Evolutionary conservation across 139 green algal species (phyloP), one percentile per base, ranked within the genome.

Genomic region (Volvox africanus): DNA sequence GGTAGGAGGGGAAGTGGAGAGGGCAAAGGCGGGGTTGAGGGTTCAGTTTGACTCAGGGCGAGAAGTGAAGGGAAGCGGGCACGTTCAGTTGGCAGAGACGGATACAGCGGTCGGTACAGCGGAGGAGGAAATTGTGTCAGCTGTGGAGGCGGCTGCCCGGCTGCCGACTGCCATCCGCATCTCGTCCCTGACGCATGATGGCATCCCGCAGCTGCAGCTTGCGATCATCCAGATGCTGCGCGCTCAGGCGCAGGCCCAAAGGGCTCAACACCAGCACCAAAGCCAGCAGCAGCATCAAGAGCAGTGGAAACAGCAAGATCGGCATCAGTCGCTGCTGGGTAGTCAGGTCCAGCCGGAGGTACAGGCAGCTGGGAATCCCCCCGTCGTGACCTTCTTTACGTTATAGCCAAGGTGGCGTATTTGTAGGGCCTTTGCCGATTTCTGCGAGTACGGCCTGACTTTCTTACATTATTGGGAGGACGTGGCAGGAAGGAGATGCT

Each of bases 151-250:
- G 73, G 95, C 93, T 0, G 88, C 68, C 16, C 33, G 86, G 32
- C 69, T 99, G 80, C 92, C 94, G 2, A 30, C 50, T 22, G 97
- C 97, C 11, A 21, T 96, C 71, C 82, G 93, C 0, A 94, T 98
- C 2, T 98, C 96, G 12, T 96, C 96, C 11, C 61, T 96, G 16
- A 98, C 93, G 0, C 91, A 96, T n/a, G 71, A 94, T 18, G 97
- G 97, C 24, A 83, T 98, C 19, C 88, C 94, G 3, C 65, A 92
- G 55, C 85, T 98, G 44, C 95, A 98, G 92, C 87, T 80, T 28
- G 69, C 55, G 22, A 94, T 97, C 50, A 88, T 98, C 36, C 26
- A 33, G 18, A 93, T 95, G 94, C 90, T 97, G 84, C 76, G 93
- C 36, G 61, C 61, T n/a, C 82, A 87, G n/a, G 90, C 75, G 65